Conservation (phyloP, 169 alveolate species). For the Cryptosporidium sp. region DNA sequence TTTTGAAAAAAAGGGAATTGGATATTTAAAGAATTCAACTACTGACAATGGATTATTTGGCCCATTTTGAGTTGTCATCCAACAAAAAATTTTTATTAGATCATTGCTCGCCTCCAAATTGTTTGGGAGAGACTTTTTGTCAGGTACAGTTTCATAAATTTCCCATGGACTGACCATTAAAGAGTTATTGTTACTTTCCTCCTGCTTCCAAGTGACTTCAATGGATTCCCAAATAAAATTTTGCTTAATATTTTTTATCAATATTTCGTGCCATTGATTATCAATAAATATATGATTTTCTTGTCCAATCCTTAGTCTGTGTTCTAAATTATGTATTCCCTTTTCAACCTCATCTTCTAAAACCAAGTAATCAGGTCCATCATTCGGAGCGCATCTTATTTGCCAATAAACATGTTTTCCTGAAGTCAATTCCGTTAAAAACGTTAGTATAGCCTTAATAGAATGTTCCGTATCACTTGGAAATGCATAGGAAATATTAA, state of each 20-base stretch:
- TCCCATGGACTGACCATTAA: conserved; percentile 74
- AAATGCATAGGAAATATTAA: conserved; percentile 62
- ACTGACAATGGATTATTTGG: conserved; percentile 27
- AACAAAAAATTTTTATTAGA: conserved; percentile 26
- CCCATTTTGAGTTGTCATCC: conserved; percentile 35
- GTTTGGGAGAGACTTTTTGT: not conserved
- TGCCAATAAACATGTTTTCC: conserved; percentile 45
- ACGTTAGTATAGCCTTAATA: conserved; percentile 35
- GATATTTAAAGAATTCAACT: conserved; percentile 43
- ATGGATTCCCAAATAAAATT: conserved; percentile 50
- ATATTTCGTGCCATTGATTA: conserved; percentile 52
- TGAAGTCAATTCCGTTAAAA: not conserved
- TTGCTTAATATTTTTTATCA: conserved; percentile 19
- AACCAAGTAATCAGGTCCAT: conserved; percentile 68
- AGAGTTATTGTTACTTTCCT: not conserved
- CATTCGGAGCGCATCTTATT: conserved; percentile 41
- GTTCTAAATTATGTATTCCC: conserved; percentile 35
- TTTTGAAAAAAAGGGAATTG: conserved; percentile 55
- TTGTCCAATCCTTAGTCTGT: conserved; percentile 28
- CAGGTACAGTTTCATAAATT: conserved; percentile 39
- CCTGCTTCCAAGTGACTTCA: conserved; percentile 40
- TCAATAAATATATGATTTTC: conserved; percentile 25
- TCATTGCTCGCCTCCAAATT: conserved; percentile 26
- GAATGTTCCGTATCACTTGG: conserved; percentile 5
- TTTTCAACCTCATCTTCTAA: conserved; percentile 51